Base-by-base conservation (phyloP, 495 filamentous ascomycete genomes). In the Neurospora cerealis region DNA sequence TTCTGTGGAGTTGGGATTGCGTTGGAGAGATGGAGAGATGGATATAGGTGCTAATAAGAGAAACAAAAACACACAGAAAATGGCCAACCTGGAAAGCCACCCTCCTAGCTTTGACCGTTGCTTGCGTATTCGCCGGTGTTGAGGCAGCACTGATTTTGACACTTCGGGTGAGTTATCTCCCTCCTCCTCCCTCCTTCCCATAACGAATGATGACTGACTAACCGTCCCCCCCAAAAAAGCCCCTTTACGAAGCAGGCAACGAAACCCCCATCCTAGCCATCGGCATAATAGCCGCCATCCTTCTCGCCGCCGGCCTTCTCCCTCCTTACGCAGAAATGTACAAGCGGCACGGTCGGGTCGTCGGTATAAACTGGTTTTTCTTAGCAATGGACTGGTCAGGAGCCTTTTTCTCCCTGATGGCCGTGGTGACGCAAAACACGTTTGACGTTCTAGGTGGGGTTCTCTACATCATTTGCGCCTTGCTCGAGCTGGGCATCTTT, bases 391-490 rank as follows among this genome's bases (percentile, higher is more conserved):
- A 95, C 77, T 92, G 87, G 77, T 77, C 87, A 0, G 93, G 93
- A 0, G 93, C 92, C 0, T 86, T 94, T 74, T 93, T 94, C 80
- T 93, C 91, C 0, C 84, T 93, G 5, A 87, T 93, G 83, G 91
- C 91, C 4, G 5, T 69, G 87, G 91, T 89, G 40, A 89, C 88
- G 0, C 91, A 94, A 77, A 85, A 89, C 21, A 88, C 85, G 0
- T 93, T 93, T 76, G 92, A 95, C 78, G 80, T 89, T 11, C 79
- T 93, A 0, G 92, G 90, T 5, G 91, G 91, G 3, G 85, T 89
- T 0, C 83, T 92, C 72, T 94, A 93, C 77, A 90, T 93, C 54
- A 76, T 91, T 5, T 90, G 89, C 21, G 82, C 91, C 38, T 41
- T 90, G 11, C 84, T 94, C 32, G 92, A 95, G 78, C 78, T 83